Evolutionary conservation across 106 monocot species (phyloP).

Genomic region (Phalaenopsis aphrodite): DNA sequence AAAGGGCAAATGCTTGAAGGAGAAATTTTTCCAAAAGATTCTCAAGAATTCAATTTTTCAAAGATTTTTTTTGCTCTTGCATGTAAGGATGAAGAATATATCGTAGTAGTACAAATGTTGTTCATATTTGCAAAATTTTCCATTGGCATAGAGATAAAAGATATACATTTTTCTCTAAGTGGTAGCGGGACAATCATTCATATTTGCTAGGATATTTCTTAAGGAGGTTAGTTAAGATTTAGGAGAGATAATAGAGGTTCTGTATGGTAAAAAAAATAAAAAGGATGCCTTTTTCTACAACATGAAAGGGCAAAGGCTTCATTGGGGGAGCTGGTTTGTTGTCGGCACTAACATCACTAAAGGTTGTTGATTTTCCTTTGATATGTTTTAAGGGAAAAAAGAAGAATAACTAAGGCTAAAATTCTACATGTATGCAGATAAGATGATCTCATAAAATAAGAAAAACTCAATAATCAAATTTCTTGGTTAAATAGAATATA

Average conservation of each 20-base stretch:
- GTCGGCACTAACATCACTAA: neutral
- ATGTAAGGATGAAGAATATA: too few species aligned
- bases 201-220: neutral
- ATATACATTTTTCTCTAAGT: neutral
- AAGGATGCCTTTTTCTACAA: slow-evolving; percentile 14
- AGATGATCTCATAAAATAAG: neutral
- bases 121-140: too few species aligned
- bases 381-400: neutral
- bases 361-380: too few species aligned
- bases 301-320: neutral
- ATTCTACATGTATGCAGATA: neutral
- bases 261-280: too few species aligned
- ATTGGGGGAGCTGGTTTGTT: neutral
- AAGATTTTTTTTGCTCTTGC: too few species aligned
- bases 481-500: too few species aligned
- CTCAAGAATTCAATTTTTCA: too few species aligned
- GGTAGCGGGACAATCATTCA: neutral
- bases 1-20: too few species aligned
- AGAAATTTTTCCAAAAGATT: too few species aligned
- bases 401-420: neutral
- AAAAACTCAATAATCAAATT: neutral
- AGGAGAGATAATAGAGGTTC: too few species aligned
- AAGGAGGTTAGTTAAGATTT: neutral
- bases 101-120: too few species aligned
- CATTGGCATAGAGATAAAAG: too few species aligned